Evolutionary conservation across 202 grass and related monocot genomes (phyloP).

Genomic region (Carex arenaria): DNA sequence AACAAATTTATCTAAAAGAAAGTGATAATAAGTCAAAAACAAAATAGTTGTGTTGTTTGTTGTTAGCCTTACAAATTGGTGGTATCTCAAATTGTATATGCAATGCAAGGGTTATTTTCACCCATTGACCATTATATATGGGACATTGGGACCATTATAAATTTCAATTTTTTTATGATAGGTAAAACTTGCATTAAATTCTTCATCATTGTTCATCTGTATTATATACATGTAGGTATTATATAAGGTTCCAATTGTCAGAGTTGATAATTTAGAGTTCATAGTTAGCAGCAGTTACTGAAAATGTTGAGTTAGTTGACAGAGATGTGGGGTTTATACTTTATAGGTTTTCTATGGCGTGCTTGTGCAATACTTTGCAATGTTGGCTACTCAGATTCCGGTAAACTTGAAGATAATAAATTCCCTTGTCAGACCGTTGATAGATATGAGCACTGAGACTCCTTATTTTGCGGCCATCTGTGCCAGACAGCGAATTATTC

Average conservation of each 20-base stretch:
- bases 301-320: not conserved
- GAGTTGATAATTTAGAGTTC: not conserved
- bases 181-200: not conserved
- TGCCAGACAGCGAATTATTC: constrained; percentile 75
- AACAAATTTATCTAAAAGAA: not conserved
- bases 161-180: not conserved
- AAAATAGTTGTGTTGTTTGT: not conserved
- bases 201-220: not conserved
- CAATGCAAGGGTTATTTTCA: not conserved
- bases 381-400: constrained; percentile 59
- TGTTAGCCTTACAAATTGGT: not conserved
- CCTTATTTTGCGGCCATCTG: constrained; percentile 98
- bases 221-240: not conserved
- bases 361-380: constrained; percentile 88
- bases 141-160: not conserved
- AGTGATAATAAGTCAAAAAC: not conserved
- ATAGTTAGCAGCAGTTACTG: not conserved
- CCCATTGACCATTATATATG: not conserved
- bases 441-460: constrained; percentile 92
- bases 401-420: constrained; percentile 74
- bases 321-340: constrained; percentile 5
- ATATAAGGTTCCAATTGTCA: not conserved
- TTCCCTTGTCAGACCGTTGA: constrained; percentile 78
- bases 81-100: not conserved
- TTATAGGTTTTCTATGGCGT: constrained; percentile 89